Conservation (phyloP, 768 basidiomycete genomes). For the Tubosaeta sp. region DNA sequence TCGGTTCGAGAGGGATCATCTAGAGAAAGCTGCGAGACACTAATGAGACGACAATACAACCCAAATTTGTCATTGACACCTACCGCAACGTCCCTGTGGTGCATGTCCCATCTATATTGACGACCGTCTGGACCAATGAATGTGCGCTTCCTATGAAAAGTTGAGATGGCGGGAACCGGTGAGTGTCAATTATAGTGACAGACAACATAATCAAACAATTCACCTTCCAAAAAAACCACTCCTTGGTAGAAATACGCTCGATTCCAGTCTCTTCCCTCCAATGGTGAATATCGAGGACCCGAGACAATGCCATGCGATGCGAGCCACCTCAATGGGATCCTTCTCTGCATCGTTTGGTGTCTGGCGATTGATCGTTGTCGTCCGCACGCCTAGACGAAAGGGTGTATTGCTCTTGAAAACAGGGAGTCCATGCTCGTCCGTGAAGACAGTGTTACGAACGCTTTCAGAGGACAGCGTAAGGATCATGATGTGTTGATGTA, state of each 20-base stretch:
- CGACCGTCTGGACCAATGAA: slow-evolving; percentile 32
- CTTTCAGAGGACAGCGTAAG: slow-evolving; percentile 24
- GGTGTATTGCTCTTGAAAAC: slow-evolving; percentile 26
- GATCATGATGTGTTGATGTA: slow-evolving; percentile 13
- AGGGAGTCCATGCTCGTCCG: slow-evolving; percentile 23
- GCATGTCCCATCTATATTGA: slow-evolving; percentile 31
- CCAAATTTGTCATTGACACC: not conserved
- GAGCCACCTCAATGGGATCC: slow-evolving; percentile 27
- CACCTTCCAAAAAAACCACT: slow-evolving; percentile 17
- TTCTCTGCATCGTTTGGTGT: slow-evolving; percentile 4
- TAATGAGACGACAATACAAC: not conserved
- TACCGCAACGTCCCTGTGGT: slow-evolving; percentile 9
- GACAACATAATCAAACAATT: not conserved
- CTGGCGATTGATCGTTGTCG: slow-evolving; percentile 18
- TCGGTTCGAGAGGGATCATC: slow-evolving; percentile 14
- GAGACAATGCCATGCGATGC: slow-evolving; percentile 32
- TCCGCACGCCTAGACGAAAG: slow-evolving; percentile 11
- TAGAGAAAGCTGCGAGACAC: slow-evolving; percentile 11
- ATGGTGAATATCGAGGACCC: slow-evolving; percentile 29
- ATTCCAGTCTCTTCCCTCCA: slow-evolving; percentile 22
- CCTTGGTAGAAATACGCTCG: slow-evolving; percentile 21
- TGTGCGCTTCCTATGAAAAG: slow-evolving; percentile 16
- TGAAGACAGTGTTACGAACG: slow-evolving; percentile 26
- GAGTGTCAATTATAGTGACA: not conserved
- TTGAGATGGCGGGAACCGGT: not conserved